These are phyloP conservation scores for Salvia splendens DNA, from an alignment of 257 asterid genomes.

Conservation along the genomic window DNA sequence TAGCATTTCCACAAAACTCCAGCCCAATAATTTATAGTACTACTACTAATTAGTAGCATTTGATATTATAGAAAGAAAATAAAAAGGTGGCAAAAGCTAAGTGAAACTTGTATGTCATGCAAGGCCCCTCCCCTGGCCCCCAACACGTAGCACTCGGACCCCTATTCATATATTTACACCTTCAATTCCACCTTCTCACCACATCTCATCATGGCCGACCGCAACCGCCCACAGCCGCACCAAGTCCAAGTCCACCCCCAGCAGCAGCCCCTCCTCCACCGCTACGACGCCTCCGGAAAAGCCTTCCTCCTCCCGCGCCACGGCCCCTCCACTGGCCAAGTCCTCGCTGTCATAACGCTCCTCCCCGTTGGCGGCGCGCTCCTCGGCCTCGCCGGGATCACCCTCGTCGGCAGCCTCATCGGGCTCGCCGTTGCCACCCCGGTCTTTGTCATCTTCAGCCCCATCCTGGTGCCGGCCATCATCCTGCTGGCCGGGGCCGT, in stretches of 20 bases:
- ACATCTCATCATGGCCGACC: constrained; percentile 47
- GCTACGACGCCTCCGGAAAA: constrained; percentile 36
- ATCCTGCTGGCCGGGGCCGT: constrained; percentile 56
- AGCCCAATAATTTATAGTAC: neutral
- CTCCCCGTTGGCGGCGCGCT: constrained; percentile 66
- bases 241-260: constrained; percentile 57
- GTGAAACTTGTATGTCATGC: constrained; percentile 72
- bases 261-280: constrained; percentile 35
- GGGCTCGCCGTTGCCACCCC: constrained; percentile 74
- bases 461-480: constrained; percentile 73
- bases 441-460: constrained; percentile 70
- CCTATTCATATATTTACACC: constrained; percentile 32
- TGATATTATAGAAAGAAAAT: neutral
- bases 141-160: constrained; percentile 59
- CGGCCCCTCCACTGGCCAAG: constrained; percentile 62
- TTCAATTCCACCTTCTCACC: neutral
- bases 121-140: constrained; percentile 41
- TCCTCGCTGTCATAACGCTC: constrained; percentile 65
- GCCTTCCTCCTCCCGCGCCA: constrained; percentile 39
- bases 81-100: constrained; percentile 36
- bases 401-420: constrained; percentile 57
- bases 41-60: too few species aligned
- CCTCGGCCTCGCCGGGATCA: constrained; percentile 64
- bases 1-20: too few species aligned
- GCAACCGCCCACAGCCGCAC: constrained; percentile 58